phyloP scores from a whole-genome alignment of 2,329 filamentous ascomycete genomes.

The Pestalotiopsis sp. region DNA sequence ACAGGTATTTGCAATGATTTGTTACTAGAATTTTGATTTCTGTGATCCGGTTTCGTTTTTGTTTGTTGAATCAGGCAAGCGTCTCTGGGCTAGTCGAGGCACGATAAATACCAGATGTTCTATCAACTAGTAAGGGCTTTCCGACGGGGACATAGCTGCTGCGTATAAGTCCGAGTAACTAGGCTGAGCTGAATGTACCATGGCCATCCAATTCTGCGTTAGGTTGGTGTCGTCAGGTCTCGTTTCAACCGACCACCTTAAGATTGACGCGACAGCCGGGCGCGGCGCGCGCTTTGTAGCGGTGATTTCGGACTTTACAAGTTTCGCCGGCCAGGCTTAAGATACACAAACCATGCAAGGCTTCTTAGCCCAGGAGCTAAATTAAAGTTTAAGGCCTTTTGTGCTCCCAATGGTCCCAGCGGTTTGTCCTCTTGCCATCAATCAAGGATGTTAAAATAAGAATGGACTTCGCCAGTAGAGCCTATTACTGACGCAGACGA shows the following conservation, averaged over 20 bases:
- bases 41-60: not conserved
- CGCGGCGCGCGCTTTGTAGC: not conserved
- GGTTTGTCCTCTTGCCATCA: too few species aligned
- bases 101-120: not conserved
- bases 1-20: not conserved
- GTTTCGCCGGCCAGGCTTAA: not conserved
- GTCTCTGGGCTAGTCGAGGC: not conserved
- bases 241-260: not conserved
- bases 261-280: not conserved
- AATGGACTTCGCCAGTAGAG: too few species aligned
- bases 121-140: not conserved
- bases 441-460: too few species aligned
- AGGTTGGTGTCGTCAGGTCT: not conserved
- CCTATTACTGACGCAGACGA: too few species aligned
- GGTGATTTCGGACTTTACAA: not conserved
- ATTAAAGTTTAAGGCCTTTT: too few species aligned
- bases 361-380: not conserved
- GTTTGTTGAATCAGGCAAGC: not conserved
- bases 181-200: not conserved
- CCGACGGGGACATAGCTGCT: not conserved
- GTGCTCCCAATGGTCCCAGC: too few species aligned
- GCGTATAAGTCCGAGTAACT: not conserved
- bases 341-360: not conserved
- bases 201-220: too few species aligned
- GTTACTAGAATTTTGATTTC: not conserved